These are phyloP conservation scores for Tylopilus subfusipes DNA, from an alignment of 768 basidiomycete species.

Conservation along the genomic window DNA sequence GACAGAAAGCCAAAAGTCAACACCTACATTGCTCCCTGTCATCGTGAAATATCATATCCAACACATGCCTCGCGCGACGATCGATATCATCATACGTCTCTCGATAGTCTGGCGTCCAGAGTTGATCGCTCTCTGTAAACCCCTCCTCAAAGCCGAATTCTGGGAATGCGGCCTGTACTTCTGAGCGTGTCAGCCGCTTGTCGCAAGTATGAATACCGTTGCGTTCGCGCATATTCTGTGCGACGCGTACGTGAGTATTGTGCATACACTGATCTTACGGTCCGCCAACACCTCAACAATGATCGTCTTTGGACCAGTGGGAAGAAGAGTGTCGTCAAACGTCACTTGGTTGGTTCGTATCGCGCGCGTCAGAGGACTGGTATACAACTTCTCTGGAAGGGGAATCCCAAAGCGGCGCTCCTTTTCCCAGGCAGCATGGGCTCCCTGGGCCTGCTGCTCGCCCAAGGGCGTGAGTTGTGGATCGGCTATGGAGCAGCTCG, in stretches of 20 bases:
- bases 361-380: constrained; percentile 58
- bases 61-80: constrained; percentile 45
- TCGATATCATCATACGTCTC: constrained; percentile 32
- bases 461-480: constrained; percentile 60
- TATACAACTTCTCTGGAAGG: constrained; percentile 20
- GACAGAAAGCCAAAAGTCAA: not conserved
- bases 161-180: constrained; percentile 41
- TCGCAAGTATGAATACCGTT: constrained; percentile 71
- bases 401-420: constrained; percentile 17
- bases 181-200: constrained; percentile 48
- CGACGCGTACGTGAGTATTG: not conserved
- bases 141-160: constrained; percentile 50
- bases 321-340: constrained; percentile 40
- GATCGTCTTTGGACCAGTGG: constrained; percentile 29
- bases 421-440: constrained; percentile 13
- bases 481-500: constrained; percentile 14
- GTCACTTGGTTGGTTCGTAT: constrained; percentile 53
- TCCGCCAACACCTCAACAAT: constrained; percentile 51
- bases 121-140: constrained; percentile 57
- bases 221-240: constrained; percentile 68
- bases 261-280: not conserved
- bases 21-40: constrained; percentile 44
- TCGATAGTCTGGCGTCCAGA: constrained; percentile 44
- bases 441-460: constrained; percentile 46
- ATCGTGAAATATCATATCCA: constrained; percentile 52